Conservation (phyloP, 1,284 basidiomycete genomes). For the Ceraceosorus bombacis region DNA sequence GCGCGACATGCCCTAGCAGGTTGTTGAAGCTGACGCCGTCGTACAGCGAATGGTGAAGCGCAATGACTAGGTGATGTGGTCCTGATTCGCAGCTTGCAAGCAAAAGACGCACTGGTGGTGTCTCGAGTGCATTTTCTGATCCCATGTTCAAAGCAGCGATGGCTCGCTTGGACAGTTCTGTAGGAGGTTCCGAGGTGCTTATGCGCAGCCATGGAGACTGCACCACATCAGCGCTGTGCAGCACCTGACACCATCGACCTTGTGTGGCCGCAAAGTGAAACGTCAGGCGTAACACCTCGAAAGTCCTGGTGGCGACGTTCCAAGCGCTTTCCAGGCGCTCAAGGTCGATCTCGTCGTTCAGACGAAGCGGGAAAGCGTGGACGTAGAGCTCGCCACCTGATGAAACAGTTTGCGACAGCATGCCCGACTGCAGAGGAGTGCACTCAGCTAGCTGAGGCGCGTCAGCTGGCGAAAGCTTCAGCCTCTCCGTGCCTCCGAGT, state of each 20-base stretch:
- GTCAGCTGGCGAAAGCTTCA: background rate
- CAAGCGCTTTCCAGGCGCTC: slow-evolving; percentile 18
- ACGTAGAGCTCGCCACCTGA: slow-evolving; percentile 17
- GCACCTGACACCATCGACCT: slow-evolving; percentile 16
- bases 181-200: background rate
- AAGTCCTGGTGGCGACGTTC: slow-evolving; percentile 17
- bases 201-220: background rate
- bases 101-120: background rate
- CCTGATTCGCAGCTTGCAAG: background rate
- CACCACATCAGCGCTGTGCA: background rate
- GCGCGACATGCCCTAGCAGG: slow-evolving; percentile 11
- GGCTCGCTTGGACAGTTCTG: background rate
- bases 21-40: slow-evolving; percentile 31
- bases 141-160: background rate
- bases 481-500: background rate
- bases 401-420: slow-evolving; percentile 37
- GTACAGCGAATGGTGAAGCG: slow-evolving; percentile 33
- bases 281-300: slow-evolving; percentile 38
- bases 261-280: slow-evolving; percentile 24
- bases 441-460: slow-evolving; percentile 17
- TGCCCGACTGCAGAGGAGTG: slow-evolving; percentile 44
- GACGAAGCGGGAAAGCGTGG: slow-evolving; percentile 4
- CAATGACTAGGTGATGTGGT: slow-evolving; percentile 7
- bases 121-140: background rate
- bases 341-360: background rate